phyloP scores from a whole-genome alignment of 371 early-diverging fungal genomes.

The Mucor lusitanicus region DNA sequence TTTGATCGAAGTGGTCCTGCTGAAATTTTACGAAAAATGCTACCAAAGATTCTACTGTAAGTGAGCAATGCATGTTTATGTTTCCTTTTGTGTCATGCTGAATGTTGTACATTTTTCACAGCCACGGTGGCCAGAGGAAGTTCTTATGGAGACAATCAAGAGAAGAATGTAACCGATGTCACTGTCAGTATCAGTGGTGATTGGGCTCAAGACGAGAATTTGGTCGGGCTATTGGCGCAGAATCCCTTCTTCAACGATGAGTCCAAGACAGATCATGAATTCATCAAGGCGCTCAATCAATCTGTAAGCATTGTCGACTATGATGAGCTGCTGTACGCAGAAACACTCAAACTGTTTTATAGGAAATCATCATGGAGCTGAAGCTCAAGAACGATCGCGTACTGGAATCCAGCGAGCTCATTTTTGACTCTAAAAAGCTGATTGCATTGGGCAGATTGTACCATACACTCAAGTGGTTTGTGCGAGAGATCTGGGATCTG shows the following conservation, averaged over 20 bases:
- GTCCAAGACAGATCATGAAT: constrained; percentile 34
- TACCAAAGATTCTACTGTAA: constrained; percentile 69
- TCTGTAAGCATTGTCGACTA: constrained; percentile 27
- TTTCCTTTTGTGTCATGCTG: neutral
- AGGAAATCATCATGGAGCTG: constrained; percentile 81
- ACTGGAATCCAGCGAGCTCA: constrained; percentile 76
- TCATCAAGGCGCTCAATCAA: constrained; percentile 45
- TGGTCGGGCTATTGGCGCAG: constrained; percentile 65
- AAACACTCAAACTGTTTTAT: neutral
- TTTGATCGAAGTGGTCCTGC: constrained; percentile 74
- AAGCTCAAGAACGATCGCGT: constrained; percentile 80
- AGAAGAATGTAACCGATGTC: constrained; percentile 36
- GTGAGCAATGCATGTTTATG: constrained; percentile 10
- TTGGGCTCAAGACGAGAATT: constrained; percentile 81
- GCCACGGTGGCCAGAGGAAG: constrained; percentile 61
- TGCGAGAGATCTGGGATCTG: constrained; percentile 68
- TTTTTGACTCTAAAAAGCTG: constrained; percentile 81
- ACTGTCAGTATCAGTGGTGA: constrained; percentile 64
- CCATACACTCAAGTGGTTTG: constrained; percentile 82
- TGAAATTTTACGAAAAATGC: constrained; percentile 81
- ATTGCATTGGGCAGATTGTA: constrained; percentile 77
- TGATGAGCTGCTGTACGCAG: neutral
- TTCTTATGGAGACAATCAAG: constrained; percentile 34
- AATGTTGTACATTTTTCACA: constrained; percentile 8
- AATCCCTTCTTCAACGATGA: constrained; percentile 64